Evolutionary conservation across 2,329 filamentous ascomycete species (phyloP).

Genomic region (Xylariaceae sp.): DNA sequence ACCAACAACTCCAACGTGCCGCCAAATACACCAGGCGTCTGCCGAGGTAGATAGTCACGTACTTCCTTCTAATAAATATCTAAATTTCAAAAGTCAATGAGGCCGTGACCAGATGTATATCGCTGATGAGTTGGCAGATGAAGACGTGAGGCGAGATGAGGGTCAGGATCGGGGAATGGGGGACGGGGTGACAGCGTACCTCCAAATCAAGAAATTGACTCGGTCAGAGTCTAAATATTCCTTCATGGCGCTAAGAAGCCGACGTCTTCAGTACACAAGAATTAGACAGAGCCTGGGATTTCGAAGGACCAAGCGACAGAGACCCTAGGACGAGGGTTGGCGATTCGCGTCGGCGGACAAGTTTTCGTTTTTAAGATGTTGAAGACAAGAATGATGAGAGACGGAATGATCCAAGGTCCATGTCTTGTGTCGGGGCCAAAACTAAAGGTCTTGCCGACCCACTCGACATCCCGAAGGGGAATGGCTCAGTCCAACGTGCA

Average conservation of each 20-base stretch:
- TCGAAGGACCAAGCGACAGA: constrained; percentile 6
- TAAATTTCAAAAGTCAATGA: constrained; percentile 44
- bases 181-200: constrained; percentile 57
- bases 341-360: constrained; percentile 19
- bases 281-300: constrained; percentile 2
- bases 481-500: constrained; percentile 32
- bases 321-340: constrained; percentile 6
- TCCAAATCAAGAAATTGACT: constrained; percentile 75
- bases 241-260: constrained; percentile 55
- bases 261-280: constrained; percentile 9
- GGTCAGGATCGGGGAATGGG: constrained; percentile 24
- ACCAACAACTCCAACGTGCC: constrained; percentile 15
- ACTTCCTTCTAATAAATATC: constrained; percentile 69
- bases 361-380: constrained; percentile 33
- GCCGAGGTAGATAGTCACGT: constrained; percentile 47
- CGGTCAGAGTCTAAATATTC: constrained; percentile 70
- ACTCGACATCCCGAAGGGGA: constrained; percentile 25
- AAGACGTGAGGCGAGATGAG: constrained; percentile 21
- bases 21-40: constrained; percentile 3
- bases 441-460: constrained; percentile 34
- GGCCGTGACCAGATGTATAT: constrained; percentile 22
- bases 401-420: constrained; percentile 37
- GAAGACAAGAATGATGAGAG: constrained; percentile 38
- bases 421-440: constrained; percentile 38
- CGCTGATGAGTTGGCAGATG: constrained; percentile 8